phyloP scores from a whole-genome alignment of 2,329 filamentous ascomycete genomes.

The Fusarium anthophilum region DNA sequence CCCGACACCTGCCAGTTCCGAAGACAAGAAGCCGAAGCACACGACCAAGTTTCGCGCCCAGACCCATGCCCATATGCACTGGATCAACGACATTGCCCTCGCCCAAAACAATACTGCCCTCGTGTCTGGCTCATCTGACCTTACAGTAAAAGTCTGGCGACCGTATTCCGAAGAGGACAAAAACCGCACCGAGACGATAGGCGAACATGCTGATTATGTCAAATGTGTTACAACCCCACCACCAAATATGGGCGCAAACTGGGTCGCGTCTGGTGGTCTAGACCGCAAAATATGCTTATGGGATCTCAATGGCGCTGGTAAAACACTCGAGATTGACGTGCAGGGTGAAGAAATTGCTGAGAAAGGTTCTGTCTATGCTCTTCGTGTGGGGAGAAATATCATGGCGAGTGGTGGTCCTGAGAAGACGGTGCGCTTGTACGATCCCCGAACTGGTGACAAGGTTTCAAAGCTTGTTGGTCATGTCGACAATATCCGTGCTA shows the following conservation, averaged over 20 bases:
- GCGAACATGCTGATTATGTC: conserved; percentile 94
- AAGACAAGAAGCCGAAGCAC: conserved; percentile 50
- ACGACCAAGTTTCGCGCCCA: conserved; percentile 69
- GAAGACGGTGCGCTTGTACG: conserved; percentile 91
- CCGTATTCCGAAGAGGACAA: conserved; percentile 71
- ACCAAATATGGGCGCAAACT: conserved; percentile 70
- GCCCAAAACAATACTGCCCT: conserved; percentile 81
- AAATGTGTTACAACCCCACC: conserved; percentile 87
- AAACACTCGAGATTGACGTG: conserved; percentile 87
- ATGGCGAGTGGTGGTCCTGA: conserved; percentile 94
- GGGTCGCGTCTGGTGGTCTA: conserved; percentile 93
- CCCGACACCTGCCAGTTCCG: conserved; percentile 43
- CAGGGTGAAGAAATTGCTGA: conserved; percentile 83
- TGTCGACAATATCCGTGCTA: conserved; percentile 91
- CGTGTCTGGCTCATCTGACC: conserved; percentile 91
- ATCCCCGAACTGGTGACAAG: conserved; percentile 85
- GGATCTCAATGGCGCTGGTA: conserved; percentile 89
- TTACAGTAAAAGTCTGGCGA: conserved; percentile 92
- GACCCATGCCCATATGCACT: conserved; percentile 85
- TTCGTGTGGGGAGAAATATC: conserved; percentile 81
- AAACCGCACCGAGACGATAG: conserved; percentile 72
- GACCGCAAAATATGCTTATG: conserved; percentile 93
- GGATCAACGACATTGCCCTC: conserved; percentile 92
- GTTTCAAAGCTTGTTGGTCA: conserved; percentile 98
- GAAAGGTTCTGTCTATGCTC: conserved; percentile 94